Conservation (phyloP, 225 moss, liverwort and hornwort species). For the Sphagnum tenellum region DNA sequence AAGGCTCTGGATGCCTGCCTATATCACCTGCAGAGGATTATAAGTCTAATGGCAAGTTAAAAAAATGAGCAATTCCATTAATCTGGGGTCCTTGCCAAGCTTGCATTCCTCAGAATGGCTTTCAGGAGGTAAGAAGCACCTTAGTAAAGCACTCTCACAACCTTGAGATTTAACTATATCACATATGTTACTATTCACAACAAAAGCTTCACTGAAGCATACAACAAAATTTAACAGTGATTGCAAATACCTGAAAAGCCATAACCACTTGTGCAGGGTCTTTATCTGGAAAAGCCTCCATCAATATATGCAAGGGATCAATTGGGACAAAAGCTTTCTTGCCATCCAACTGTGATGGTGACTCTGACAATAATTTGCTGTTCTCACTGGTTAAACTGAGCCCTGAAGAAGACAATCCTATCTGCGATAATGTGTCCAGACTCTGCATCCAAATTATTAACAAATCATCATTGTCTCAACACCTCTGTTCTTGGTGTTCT, state of each 20-base stretch:
- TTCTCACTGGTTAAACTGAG: constrained; percentile 17
- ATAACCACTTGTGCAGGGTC: constrained; percentile 18
- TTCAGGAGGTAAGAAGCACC: too few relatives aligned
- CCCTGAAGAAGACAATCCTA: constrained; percentile 40
- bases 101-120: too few relatives aligned
- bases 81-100: too few relatives aligned
- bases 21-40: too few relatives aligned
- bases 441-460: constrained; percentile 11
- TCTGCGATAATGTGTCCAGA: constrained; percentile 47
- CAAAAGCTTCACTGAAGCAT: not conserved
- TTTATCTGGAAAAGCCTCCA: constrained; percentile 15
- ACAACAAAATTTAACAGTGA: not conserved
- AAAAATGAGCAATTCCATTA: too few relatives aligned
- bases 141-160: too few relatives aligned
- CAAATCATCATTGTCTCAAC: too few relatives aligned
- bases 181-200: not conserved
- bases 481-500: too few relatives aligned
- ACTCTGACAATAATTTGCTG: constrained; percentile 10
- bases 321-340: constrained; percentile 5
- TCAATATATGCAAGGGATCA: constrained; percentile 12
- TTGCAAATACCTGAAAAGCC: constrained; percentile 23
- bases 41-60: too few relatives aligned
- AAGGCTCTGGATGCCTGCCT: too few relatives aligned
- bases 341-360: constrained; percentile 7
- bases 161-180: too few relatives aligned